Evolutionary conservation across 331 rosid genomes (phyloP).

Genomic region (Rhamnella rubrinervis): DNA sequence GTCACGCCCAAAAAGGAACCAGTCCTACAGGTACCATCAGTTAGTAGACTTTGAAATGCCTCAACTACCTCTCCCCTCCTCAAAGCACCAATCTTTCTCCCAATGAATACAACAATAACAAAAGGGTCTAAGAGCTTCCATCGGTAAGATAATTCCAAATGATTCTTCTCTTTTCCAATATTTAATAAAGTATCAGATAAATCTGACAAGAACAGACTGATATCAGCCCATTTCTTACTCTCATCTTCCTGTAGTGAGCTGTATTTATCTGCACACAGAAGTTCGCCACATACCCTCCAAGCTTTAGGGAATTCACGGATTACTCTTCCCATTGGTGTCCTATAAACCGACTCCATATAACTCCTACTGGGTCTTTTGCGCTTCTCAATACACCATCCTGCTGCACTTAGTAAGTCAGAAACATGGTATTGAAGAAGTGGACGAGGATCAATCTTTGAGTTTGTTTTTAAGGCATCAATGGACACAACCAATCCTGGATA

Average conservation of each 20-base stretch:
- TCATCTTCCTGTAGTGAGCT: conserved; percentile 34
- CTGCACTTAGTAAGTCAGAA: conserved; percentile 54
- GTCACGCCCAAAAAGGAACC: conserved; percentile 31
- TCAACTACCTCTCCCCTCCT: conserved; percentile 82
- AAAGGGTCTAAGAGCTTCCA: conserved; percentile 92
- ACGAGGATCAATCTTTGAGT: conserved; percentile 59
- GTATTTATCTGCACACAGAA: conserved; percentile 50
- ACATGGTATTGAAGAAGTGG: conserved; percentile 53
- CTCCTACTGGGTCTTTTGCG: conserved; percentile 71
- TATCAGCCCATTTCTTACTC: conserved; percentile 62
- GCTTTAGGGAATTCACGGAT: conserved; percentile 80
- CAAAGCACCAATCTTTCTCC: conserved; percentile 78
- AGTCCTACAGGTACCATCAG: conserved; percentile 28
- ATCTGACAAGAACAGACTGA: conserved; percentile 76
- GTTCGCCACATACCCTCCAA: conserved; percentile 85
- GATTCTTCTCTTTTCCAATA: conserved; percentile 52
- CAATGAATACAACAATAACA: conserved; percentile 58
- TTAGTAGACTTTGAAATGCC: conserved; percentile 41
- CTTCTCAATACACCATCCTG: conserved; percentile 83
- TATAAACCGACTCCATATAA: conserved; percentile 64
- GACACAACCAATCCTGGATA: conserved; percentile 37
- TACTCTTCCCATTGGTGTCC: conserved; percentile 69
- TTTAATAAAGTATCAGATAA: conserved; percentile 52
- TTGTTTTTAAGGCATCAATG: conserved; percentile 38
- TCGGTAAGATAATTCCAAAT: conserved; percentile 55